Evolutionary conservation across 176 grass and related monocot genomes (phyloP).

Genomic region (Phragmites australis): DNA sequence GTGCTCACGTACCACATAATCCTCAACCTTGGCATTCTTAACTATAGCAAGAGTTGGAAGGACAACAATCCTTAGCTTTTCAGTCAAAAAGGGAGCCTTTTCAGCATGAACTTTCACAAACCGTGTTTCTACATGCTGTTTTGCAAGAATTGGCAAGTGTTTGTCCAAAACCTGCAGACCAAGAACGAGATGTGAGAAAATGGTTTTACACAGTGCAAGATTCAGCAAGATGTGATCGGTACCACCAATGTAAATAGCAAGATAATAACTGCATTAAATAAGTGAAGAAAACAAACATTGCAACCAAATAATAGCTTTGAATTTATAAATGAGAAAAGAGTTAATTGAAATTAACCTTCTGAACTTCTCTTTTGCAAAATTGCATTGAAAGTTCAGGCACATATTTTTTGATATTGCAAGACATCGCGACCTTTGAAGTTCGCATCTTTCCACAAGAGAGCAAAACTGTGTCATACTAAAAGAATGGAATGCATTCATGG

Average conservation of each 20-base stretch:
- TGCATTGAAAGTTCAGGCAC: not conserved
- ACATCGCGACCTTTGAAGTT: not conserved
- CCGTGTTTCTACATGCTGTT: conserved; percentile 91
- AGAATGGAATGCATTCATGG: conserved; percentile 5
- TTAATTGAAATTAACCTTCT: not conserved
- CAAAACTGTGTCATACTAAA: not conserved
- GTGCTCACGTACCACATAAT: conserved; percentile 74
- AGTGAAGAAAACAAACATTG: not conserved
- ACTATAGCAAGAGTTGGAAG: conserved; percentile 88
- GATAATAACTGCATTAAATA: not conserved
- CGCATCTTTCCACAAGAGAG: not conserved
- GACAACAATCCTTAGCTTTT: conserved; percentile 81
- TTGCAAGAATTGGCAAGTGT: conserved; percentile 74
- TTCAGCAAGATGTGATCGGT: not conserved
- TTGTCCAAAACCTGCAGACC: conserved; percentile 86
- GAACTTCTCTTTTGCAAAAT: not conserved
- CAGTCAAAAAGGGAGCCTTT: conserved; percentile 88
- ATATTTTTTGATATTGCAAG: not conserved
- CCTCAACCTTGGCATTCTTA: conserved; percentile 92
- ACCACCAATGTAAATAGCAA: not conserved
- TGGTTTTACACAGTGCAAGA: not conserved
- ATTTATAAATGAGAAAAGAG: not conserved
- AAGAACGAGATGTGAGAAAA: not conserved
- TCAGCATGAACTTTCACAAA: conserved; percentile 97
- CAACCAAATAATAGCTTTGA: not conserved